Evolutionary conservation across 306 rosid species (phyloP), one percentile per base, ranked within the genome.

Genomic region (Trifolium pratense): DNA sequence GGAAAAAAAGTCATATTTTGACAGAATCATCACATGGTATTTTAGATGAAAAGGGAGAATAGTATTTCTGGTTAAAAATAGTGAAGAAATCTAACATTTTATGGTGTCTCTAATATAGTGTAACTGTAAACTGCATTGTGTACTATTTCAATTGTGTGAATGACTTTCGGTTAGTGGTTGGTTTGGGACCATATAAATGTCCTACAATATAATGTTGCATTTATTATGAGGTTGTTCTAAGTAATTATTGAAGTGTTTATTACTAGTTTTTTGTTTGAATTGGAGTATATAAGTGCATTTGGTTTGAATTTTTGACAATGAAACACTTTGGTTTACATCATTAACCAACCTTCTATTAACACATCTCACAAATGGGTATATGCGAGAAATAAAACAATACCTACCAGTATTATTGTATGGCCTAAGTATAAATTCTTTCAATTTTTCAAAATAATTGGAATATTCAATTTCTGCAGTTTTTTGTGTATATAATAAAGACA

Each of bases 41-140:
- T 59, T 36, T 62, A 5, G 48, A 62, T 62, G 68, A 62, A 62
- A 62, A 36, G 0, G 6, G 48, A 42, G 43, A 3, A 9, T 46
- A 61, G 16, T 37, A 61, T 14, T 51, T 36, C 7, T 63, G 64
- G 53, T 64, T 8, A 1, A 55, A 75, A 53, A 65, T 40, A 25
- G 23, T 40, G 48, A 76, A 56, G 62, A 51, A 40, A 25, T 40
- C 40, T 23, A 68, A 68, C 70, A 76, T 46, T 16, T 45, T 67
- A 59, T 58, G 9, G n/a, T 45, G 69, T 45, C 26, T 29, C 11
- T 56, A 9, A 18, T 15, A 9, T 18, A 5, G 32, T 75, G 52
- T 34, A 39, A 66, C 79, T 39, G 34, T 39, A 65, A 75, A 40
- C 72, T 37, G 79, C 66, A 65, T 52, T 9, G 34, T 65, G 79